Evolutionary conservation across 495 filamentous ascomycete genomes (phyloP).

Genomic region (Lindgomyces ingoldianus): DNA sequence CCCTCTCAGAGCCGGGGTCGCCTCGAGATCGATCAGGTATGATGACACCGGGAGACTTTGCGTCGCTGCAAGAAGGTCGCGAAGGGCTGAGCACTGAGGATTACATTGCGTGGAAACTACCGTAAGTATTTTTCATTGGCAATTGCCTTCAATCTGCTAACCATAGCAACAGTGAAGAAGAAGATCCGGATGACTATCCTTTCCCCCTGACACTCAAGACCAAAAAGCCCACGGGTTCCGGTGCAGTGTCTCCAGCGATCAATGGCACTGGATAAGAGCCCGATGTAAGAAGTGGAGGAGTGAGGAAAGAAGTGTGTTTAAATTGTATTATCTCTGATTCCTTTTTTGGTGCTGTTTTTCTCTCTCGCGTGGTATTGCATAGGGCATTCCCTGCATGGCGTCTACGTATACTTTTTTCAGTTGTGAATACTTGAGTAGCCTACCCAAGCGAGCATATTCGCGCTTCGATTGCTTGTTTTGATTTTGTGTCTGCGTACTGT

Average conservation of each 20-base stretch:
- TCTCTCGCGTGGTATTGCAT: constrained; percentile 12
- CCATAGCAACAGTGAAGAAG: constrained; percentile 61
- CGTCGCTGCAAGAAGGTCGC: constrained; percentile 87
- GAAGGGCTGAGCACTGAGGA: constrained; percentile 96
- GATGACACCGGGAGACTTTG: constrained; percentile 99
- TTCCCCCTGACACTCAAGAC: constrained; percentile 78
- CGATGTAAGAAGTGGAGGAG: background rate
- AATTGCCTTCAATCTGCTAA: background rate
- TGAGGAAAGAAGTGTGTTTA: background rate
- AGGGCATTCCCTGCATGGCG: constrained; percentile 18
- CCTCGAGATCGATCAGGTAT: constrained; percentile 88
- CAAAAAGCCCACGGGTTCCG: constrained; percentile 36
- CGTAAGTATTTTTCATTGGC: constrained; percentile 62
- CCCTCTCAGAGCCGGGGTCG: constrained; percentile 89
- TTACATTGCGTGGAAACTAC: constrained; percentile 95
- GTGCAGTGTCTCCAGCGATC: constrained; percentile 14
- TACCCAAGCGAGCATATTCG: background rate
- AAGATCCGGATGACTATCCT: constrained; percentile 91
- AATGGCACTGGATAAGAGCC: constrained; percentile 12
- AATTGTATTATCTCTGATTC: constrained; percentile 1
- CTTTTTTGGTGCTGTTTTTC: background rate
- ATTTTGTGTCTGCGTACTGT: too few relatives aligned
- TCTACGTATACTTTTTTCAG: constrained; percentile 6
- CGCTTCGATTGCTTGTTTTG: too few relatives aligned
- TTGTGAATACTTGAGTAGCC: constrained; percentile 17